phyloP scores from a whole-genome alignment of 192 early-diverging fungal genomes.

The Coemansia sp. region DNA sequence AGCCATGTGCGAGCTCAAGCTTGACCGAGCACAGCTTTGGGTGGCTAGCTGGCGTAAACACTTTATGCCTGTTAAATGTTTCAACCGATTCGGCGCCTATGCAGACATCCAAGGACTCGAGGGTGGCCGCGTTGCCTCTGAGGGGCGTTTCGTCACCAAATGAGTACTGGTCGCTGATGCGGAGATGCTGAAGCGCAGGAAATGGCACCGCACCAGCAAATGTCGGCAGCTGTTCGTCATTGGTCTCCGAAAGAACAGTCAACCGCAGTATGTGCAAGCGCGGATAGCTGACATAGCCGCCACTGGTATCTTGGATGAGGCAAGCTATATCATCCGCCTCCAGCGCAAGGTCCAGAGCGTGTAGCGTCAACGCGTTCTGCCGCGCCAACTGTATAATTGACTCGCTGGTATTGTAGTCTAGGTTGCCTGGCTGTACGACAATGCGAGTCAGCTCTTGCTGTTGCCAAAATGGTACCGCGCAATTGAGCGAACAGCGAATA shows the following conservation, averaged over 20 bases:
- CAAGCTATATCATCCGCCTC: not conserved
- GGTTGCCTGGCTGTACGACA: not conserved
- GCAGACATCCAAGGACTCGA: not conserved
- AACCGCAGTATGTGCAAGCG: not conserved
- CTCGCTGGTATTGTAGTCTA: not conserved
- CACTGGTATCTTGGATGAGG: not conserved
- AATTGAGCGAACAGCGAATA: not conserved
- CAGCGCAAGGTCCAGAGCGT: not conserved
- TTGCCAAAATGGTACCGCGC: not conserved
- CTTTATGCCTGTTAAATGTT: not conserved
- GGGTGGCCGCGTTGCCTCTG: not conserved
- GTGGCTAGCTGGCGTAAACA: not conserved
- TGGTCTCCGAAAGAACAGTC: not conserved
- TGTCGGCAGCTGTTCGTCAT: not conserved
- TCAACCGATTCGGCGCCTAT: not conserved
- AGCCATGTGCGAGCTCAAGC: not conserved
- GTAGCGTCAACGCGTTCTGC: not conserved
- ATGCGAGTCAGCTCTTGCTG: not conserved
- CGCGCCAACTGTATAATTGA: not conserved
- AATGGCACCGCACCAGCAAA: not conserved
- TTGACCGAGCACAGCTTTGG: not conserved
- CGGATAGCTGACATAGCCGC: not conserved
- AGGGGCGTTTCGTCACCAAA: constrained; percentile 5
- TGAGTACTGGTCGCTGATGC: not conserved
- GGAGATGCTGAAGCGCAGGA: not conserved